Evolutionary conservation across 2,329 filamentous ascomycete species (phyloP).

Genomic region (Shiraia sp.): DNA sequence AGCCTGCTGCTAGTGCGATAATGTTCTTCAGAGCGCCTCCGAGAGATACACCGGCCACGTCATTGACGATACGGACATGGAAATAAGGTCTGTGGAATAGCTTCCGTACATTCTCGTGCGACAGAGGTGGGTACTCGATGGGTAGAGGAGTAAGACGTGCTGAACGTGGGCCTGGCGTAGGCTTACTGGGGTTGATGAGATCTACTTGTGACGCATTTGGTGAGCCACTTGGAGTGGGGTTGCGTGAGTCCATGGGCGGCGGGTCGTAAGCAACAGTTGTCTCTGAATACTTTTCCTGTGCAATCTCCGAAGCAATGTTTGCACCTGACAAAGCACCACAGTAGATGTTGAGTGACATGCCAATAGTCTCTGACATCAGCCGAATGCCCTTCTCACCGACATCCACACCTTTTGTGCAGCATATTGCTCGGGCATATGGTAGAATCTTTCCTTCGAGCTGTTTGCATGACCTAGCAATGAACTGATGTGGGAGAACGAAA

Average conservation of each 20-base stretch:
- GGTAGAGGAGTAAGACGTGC: constrained; percentile 77
- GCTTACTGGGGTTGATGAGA: constrained; percentile 56
- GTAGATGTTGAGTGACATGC: constrained; percentile 89
- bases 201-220: constrained; percentile 56
- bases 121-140: constrained; percentile 79
- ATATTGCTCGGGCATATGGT: constrained; percentile 89
- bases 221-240: constrained; percentile 62
- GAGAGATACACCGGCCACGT: constrained; percentile 96
- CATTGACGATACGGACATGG: constrained; percentile 89
- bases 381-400: constrained; percentile 84
- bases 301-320: constrained; percentile 95
- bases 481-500: constrained; percentile 97
- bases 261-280: constrained; percentile 97
- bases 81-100: constrained; percentile 98
- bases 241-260: constrained; percentile 81
- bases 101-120: constrained; percentile 78
- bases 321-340: constrained; percentile 93
- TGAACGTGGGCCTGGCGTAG: constrained; percentile 62
- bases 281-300: constrained; percentile 93
- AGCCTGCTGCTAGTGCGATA: constrained; percentile 90
- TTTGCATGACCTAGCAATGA: constrained; percentile 84
- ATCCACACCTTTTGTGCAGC: constrained; percentile 97
- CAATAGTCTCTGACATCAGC: constrained; percentile 94
- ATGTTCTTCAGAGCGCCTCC: constrained; percentile 97
- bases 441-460: constrained; percentile 86